phyloP scores from a whole-genome alignment of 495 filamentous ascomycete genomes.

The Diplogelasinospora grovesii region DNA sequence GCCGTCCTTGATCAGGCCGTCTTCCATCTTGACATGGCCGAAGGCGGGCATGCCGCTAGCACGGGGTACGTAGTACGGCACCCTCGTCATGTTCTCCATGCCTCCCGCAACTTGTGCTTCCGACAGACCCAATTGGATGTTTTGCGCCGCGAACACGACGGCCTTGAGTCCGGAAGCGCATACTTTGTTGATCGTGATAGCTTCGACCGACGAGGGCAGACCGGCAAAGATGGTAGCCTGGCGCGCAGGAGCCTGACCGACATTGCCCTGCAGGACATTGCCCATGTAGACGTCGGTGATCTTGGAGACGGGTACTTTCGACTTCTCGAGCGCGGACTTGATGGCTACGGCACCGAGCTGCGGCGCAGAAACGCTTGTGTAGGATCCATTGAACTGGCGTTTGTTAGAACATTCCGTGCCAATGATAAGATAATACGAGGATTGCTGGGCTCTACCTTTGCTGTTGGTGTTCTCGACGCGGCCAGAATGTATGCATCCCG shows the following conservation, averaged over 20 bases:
- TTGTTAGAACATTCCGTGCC: slow-evolving; percentile 15
- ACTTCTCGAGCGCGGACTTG: slow-evolving; percentile 78
- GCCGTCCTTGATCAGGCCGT: slow-evolving; percentile 91
- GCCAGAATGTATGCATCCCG: slow-evolving; percentile 88
- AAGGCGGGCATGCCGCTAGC: slow-evolving; percentile 71
- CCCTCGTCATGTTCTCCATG: slow-evolving; percentile 94
- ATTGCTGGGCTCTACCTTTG: slow-evolving; percentile 51
- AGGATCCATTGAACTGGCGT: slow-evolving; percentile 86
- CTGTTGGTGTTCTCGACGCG: slow-evolving; percentile 80
- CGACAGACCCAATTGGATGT: slow-evolving; percentile 83
- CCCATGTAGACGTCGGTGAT: slow-evolving; percentile 95
- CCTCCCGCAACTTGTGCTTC: slow-evolving; percentile 88
- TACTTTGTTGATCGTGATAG: slow-evolving; percentile 93
- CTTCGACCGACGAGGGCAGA: slow-evolving; percentile 68
- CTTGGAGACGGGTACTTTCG: slow-evolving; percentile 64
- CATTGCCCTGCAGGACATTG: slow-evolving; percentile 78
- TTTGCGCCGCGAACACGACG: slow-evolving; percentile 81
- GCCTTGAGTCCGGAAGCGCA: slow-evolving; percentile 93
- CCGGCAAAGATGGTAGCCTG: slow-evolving; percentile 89
- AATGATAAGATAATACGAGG: neutral
- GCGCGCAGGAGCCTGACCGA: slow-evolving; percentile 86
- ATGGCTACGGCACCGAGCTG: slow-evolving; percentile 83
- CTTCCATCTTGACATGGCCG: slow-evolving; percentile 77
- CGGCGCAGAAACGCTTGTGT: slow-evolving; percentile 73
- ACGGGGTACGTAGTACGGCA: slow-evolving; percentile 84